A percentile compares a stretch with the other conserved stretches of the same genome.
Evolutionary conservation across 2,329 filamentous ascomycete genomes (phyloP).

Genomic region (Ampelomyces quisqualis): DNA sequence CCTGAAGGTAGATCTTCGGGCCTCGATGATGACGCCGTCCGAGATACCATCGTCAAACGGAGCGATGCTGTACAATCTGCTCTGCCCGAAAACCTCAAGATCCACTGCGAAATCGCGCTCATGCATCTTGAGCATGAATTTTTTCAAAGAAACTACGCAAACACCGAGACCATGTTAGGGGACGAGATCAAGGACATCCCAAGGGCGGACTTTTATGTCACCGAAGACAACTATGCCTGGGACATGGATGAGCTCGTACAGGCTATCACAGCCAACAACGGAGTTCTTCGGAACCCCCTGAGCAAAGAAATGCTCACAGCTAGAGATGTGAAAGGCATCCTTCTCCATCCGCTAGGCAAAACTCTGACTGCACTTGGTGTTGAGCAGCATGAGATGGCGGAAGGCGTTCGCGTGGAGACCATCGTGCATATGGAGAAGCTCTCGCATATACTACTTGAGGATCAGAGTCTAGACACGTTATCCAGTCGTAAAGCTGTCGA

Average conservation of each 20-base stretch:
- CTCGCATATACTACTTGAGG: conserved; percentile 27
- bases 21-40: conserved; percentile 21
- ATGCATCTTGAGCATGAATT: conserved; percentile 43
- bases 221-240: conserved; percentile 47
- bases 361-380: conserved; percentile 31
- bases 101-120: conserved; percentile 32
- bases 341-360: conserved; percentile 29
- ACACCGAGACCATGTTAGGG: conserved; percentile 40
- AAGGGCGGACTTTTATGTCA: conserved; percentile 40
- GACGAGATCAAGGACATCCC: conserved; percentile 37
- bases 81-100: conserved; percentile 28
- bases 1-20: conserved; percentile 14
- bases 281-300: conserved; percentile 38
- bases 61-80: conserved; percentile 22
- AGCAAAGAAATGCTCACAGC: conserved; percentile 41
- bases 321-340: conserved; percentile 35
- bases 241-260: conserved; percentile 40
- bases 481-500: conserved; percentile 35
- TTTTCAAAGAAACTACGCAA: conserved; percentile 37
- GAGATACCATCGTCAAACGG: conserved; percentile 33
- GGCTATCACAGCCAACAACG: conserved; percentile 34
- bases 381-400: conserved; percentile 36
- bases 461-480: conserved; percentile 29
- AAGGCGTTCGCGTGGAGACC: conserved; percentile 35
- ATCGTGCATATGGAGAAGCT: conserved; percentile 36